Percentiles rank a stretch among this genome's conserved stretches.
These are phyloP conservation scores for Roridomyces roridus DNA, from an alignment of 768 basidiomycete genomes.

Conservation along the genomic window DNA sequence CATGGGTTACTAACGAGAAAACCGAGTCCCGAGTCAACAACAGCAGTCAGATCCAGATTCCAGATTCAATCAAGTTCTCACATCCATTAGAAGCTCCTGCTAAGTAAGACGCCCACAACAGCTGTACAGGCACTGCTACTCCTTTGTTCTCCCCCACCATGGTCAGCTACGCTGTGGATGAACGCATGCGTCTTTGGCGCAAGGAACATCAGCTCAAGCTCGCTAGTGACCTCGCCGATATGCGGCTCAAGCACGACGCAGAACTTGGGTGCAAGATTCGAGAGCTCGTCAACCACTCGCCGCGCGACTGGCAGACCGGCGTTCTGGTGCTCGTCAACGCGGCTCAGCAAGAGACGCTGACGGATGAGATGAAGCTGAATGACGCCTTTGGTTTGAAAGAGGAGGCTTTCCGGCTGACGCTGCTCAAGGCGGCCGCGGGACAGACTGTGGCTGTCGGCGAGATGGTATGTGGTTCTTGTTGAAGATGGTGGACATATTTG, in stretches of 20 bases:
- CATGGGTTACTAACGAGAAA: too few relatives aligned
- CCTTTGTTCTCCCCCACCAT: not conserved
- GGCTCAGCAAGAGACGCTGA: conserved; percentile 1
- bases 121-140: not conserved
- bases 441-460: conserved; percentile 18
- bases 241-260: conserved; percentile 13
- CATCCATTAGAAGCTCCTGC: too few relatives aligned
- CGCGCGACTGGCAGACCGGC: not conserved
- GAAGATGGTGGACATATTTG: too few relatives aligned
- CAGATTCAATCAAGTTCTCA: too few relatives aligned
- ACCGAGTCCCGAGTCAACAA: too few relatives aligned
- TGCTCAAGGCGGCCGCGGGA: not conserved
- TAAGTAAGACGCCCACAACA: too few relatives aligned
- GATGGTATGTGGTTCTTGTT: conserved; percentile 16
- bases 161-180: not conserved
- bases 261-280: conserved; percentile 3
- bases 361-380: not conserved
- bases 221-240: conserved; percentile 1
- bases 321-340: not conserved
- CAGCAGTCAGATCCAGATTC: not conserved
- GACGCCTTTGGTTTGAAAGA: conserved; percentile 12
- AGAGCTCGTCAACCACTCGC: not conserved
- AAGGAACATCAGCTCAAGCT: conserved; percentile 18
- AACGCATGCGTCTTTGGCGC: conserved; percentile 15
- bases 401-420: not conserved